Percentiles rank a stretch among this genome's conserved stretches.
These are phyloP conservation scores for Phaeoacremonium minimum DNA, from an alignment of 2,329 filamentous ascomycete species.

Conservation along the genomic window DNA sequence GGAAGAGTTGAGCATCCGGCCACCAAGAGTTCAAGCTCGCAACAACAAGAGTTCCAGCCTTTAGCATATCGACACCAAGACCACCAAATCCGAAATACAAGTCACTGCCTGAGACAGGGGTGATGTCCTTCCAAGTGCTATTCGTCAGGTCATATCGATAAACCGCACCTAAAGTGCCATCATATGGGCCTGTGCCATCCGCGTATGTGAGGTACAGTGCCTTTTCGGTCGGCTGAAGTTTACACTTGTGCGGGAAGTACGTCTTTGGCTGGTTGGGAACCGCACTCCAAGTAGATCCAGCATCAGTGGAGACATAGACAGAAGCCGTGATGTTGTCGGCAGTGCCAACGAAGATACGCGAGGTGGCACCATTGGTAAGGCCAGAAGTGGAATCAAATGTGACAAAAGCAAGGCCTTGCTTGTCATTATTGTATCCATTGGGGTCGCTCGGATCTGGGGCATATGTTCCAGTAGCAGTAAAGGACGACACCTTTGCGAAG, in stretches of 20 bases:
- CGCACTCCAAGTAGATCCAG: constrained; percentile 46
- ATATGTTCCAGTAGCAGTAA: constrained; percentile 46
- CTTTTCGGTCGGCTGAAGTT: constrained; percentile 44
- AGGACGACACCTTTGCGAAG: constrained; percentile 47
- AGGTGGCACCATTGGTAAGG: constrained; percentile 39
- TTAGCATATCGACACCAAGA: constrained; percentile 46
- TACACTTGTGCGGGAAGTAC: constrained; percentile 51
- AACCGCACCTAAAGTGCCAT: constrained; percentile 47
- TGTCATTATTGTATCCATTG: constrained; percentile 39
- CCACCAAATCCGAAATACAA: constrained; percentile 53
- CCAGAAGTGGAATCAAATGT: constrained; percentile 51
- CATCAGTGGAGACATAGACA: constrained; percentile 49
- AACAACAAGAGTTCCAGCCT: constrained; percentile 52
- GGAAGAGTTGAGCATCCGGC: constrained; percentile 52
- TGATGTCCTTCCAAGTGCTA: constrained; percentile 51
- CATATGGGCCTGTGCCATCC: constrained; percentile 53
- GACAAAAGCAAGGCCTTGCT: constrained; percentile 44
- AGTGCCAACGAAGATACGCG: constrained; percentile 52
- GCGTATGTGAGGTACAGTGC: constrained; percentile 50
- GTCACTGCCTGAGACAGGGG: constrained; percentile 40
- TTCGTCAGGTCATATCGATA: constrained; percentile 48
- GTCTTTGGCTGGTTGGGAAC: constrained; percentile 44
- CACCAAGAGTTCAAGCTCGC: constrained; percentile 56
- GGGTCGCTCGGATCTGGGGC: constrained; percentile 38
- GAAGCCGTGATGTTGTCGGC: constrained; percentile 48